Percentiles rank a stretch among this genome's conserved stretches.
These are phyloP conservation scores for Blastocrithidia nonstop DNA, from an alignment of 208 protist genomes.

Conservation along the genomic window DNA sequence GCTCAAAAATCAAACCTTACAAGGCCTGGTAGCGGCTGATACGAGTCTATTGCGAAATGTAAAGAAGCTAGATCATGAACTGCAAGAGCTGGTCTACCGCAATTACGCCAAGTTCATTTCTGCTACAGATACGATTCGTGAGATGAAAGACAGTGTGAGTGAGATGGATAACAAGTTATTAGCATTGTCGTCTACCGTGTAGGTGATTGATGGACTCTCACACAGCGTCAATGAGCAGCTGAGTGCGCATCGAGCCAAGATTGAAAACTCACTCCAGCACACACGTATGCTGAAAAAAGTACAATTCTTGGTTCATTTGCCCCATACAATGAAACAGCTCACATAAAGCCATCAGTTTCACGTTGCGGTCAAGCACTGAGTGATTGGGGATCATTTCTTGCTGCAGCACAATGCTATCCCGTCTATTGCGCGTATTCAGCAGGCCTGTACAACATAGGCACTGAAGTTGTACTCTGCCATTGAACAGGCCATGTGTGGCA, in stretches of 20 bases:
- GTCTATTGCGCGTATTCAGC: constrained; percentile 41
- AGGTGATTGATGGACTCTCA: constrained; percentile 50
- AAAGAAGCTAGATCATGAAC: constrained; percentile 82
- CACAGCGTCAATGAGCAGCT: not conserved
- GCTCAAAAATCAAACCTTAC: constrained; percentile 45
- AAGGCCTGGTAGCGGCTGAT: constrained; percentile 66
- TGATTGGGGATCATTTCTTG: constrained; percentile 59
- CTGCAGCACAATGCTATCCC: constrained; percentile 33
- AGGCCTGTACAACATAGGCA: constrained; percentile 29
- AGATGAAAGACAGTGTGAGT: constrained; percentile 80
- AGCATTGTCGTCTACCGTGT: constrained; percentile 54
- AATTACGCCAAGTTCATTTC: constrained; percentile 99
- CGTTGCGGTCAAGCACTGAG: constrained; percentile 60
- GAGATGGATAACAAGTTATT: constrained; percentile 81
- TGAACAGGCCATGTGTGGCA: constrained; percentile 37
- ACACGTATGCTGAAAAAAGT: constrained; percentile 70
- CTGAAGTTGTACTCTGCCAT: constrained; percentile 46
- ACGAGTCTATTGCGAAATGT: constrained; percentile 60
- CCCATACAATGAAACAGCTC: constrained; percentile 40
- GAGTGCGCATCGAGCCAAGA: constrained; percentile 25
- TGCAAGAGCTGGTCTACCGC: constrained; percentile 98
- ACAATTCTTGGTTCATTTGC: constrained; percentile 64
- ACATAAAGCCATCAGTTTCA: constrained; percentile 37
- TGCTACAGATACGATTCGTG: constrained; percentile 93
- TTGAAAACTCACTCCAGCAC: constrained; percentile 52